Conservation (phyloP, 2,329 filamentous ascomycete genomes). For the Penicillium sp. region DNA sequence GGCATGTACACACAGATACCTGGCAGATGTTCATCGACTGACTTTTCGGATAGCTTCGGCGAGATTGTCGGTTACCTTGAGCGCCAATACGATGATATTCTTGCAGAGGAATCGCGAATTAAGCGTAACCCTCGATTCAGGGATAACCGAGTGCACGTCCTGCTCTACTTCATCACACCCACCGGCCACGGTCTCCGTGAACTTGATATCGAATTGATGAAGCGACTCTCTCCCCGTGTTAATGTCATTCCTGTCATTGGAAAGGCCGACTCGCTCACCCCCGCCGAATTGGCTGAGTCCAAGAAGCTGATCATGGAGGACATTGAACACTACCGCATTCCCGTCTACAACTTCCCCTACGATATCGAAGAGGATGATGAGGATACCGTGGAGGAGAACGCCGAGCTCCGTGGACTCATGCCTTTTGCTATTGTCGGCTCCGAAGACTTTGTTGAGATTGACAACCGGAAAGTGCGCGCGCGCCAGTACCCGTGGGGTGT, state of each 20-base stretch:
- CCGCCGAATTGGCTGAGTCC: constrained; percentile 92
- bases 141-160: constrained; percentile 96
- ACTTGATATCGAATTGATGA: constrained; percentile 99
- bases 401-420: constrained; percentile 95
- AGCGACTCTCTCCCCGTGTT: constrained; percentile 93
- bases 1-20: constrained; percentile 53
- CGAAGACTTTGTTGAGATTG: constrained; percentile 91
- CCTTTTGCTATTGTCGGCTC: constrained; percentile 98
- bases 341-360: constrained; percentile 99
- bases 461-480: constrained; percentile 85
- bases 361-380: constrained; percentile 99
- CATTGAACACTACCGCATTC: constrained; percentile 99
- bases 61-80: constrained; percentile 98
- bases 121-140: constrained; percentile 99
- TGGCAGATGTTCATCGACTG: constrained; percentile 18
- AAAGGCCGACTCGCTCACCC: constrained; percentile 95
- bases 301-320: constrained; percentile 99
- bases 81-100: constrained; percentile 98
- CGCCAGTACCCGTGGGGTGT: constrained; percentile 99
- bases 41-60: constrained; percentile 66
- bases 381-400: constrained; percentile 98
- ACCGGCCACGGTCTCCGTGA: constrained; percentile 97
- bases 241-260: constrained; percentile 99
- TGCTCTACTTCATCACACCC: constrained; percentile 99
- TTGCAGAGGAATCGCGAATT: constrained; percentile 98